A percentile compares a stretch with the other conserved stretches of the same genome.
Conservation (phyloP, 2,329 filamentous ascomycete genomes). For the Geosmithia flava region DNA sequence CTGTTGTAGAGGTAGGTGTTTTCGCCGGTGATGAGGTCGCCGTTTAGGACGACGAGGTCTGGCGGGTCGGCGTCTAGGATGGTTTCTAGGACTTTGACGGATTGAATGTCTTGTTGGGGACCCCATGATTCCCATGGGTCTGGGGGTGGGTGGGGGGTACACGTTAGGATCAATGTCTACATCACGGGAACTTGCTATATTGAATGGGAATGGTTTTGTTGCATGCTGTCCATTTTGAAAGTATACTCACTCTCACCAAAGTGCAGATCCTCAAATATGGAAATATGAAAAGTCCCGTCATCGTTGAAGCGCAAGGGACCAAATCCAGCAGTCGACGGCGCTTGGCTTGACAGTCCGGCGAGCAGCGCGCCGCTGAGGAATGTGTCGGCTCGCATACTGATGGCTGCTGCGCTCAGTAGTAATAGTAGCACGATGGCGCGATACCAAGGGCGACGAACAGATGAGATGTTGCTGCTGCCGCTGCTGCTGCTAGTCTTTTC, state of each 20-base stretch:
- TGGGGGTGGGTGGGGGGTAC: no score
- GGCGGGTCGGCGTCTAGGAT: slow-evolving; percentile 45
- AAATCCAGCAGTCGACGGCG: not conserved
- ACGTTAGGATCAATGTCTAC: no score
- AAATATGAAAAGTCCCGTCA: slow-evolving; percentile 36
- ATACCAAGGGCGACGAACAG: not conserved
- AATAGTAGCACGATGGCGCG: not conserved
- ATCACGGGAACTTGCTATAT: no score
- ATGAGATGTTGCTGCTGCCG: not conserved
- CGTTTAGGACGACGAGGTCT: slow-evolving; percentile 55
- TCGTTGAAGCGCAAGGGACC: slow-evolving; percentile 18
- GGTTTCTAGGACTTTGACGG: slow-evolving; percentile 40
- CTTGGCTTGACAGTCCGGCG: not conserved
- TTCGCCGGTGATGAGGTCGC: slow-evolving; percentile 60
- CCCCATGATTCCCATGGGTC: slow-evolving; percentile 31
- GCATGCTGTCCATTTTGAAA: no score
- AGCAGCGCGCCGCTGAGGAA: not conserved
- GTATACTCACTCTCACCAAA: slow-evolving; percentile 49
- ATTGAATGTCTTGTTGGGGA: slow-evolving; percentile 39
- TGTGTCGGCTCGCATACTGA: not conserved
- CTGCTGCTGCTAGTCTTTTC: no score
- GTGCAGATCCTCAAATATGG: slow-evolving; percentile 59
- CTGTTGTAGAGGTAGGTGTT: slow-evolving; percentile 41
- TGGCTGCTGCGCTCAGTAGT: not conserved
- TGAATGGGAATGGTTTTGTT: no score